Evolutionary conservation across 805 yeast species (phyloP).

Genomic region (Teunomyces cretensis): DNA sequence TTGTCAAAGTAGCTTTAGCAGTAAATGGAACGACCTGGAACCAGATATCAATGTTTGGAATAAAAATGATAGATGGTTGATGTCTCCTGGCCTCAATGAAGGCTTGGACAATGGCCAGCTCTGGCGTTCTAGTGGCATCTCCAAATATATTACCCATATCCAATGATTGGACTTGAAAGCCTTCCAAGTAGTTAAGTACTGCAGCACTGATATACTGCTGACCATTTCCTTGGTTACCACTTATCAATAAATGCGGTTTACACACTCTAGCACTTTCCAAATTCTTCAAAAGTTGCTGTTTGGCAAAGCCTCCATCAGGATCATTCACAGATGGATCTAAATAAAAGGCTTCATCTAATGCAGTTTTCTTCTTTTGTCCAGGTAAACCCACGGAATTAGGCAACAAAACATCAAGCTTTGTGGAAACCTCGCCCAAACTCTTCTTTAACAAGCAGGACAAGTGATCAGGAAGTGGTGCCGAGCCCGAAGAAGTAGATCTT

Average conservation of each 20-base stretch:
- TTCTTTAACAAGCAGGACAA: constrained; percentile 61
- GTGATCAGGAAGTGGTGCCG: constrained; percentile 77
- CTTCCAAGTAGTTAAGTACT: constrained; percentile 77
- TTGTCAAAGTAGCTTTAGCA: constrained; percentile 69
- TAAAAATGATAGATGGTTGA: constrained; percentile 79
- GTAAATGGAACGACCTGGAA: constrained; percentile 61
- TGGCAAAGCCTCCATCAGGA: constrained; percentile 63
- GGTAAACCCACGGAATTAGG: constrained; percentile 49
- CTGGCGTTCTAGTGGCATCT: constrained; percentile 79
- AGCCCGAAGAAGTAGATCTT: constrained; percentile 69
- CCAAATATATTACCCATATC: constrained; percentile 77
- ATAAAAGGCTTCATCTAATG: constrained; percentile 69
- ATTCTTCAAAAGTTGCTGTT: constrained; percentile 57
- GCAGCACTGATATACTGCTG: constrained; percentile 86
- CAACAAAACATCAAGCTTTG: constrained; percentile 53
- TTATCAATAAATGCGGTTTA: constrained; percentile 75
- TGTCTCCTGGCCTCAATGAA: constrained; percentile 87
- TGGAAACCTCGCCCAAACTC: constrained; percentile 47
- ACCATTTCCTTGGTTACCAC: constrained; percentile 79
- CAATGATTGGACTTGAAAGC: constrained; percentile 81
- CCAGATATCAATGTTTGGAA: constrained; percentile 85
- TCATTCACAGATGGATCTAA: constrained; percentile 57
- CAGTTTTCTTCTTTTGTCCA: constrained; percentile 46
- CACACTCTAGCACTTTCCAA: constrained; percentile 64
- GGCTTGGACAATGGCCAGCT: constrained; percentile 77